Base-by-base conservation (phyloP, 345 rosid genomes). In the Eutrema heterophyllum region DNA sequence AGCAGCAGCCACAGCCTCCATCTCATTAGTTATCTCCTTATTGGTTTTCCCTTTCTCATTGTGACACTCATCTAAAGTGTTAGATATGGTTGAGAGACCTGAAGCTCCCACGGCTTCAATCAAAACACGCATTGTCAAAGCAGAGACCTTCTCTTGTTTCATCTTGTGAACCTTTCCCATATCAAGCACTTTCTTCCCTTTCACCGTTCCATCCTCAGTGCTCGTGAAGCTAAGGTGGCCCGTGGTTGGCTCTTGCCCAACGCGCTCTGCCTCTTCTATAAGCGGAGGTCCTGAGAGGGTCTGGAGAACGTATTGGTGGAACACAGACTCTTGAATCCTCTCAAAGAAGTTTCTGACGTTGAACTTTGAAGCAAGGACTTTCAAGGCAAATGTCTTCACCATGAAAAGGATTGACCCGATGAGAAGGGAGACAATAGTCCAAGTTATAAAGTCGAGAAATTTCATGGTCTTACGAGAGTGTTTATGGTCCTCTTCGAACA, bases 91-190 rank as follows among this genome's bases (percentile, higher is more conserved):
- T 1, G 90, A 81, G 41, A 91, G 83, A 54, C 91, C 86, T 0
- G 97, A 86, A 67, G 70, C 81, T 61, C 84, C 87, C 33, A 91
- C 85, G 0, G 92, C 86, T 60, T 93, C 96, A 7, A 88, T 81
- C 83, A 93, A 78, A 55, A 84, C 85, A 81, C 93, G 83, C 97
- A 93, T 89, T 8, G 93, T 89, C 98, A 91, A 91, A 71, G 96
- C 81, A 0, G 98, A 89, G 43, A 93, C 98, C 74, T 87, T 93
- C 56, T 88, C 96, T 70, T 78, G 88, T 78, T 89, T 91, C 87
- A 93, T 80, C 68, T 81, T 82, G 64, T 91, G 92, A 61, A 91
- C 74, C 52, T 79, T 82, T 50, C 83, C 93, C 92, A 91, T 86
- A 79, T 93, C 94, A 49, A 91, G 84, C 46, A 86, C 72, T 80